Percentiles rank a stretch among this genome's conserved stretches.
phyloP scores from a whole-genome alignment of 495 filamentous ascomycete species.

The Neurospora cerealis region DNA sequence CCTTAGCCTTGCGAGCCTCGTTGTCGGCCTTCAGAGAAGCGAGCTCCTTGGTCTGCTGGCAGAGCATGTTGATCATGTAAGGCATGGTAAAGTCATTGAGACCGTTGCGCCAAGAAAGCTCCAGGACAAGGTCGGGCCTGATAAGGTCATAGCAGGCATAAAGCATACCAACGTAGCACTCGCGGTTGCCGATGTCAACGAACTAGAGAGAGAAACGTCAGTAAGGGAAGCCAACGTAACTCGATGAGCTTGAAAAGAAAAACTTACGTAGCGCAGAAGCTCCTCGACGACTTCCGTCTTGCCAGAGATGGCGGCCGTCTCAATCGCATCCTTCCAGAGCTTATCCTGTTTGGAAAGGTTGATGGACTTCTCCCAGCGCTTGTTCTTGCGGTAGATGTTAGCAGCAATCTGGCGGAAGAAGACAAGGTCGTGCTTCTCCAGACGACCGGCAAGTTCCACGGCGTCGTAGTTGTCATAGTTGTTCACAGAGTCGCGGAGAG shows the following conservation, averaged over 20 bases:
- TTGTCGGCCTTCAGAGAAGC: slow-evolving; percentile 87
- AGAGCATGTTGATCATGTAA: slow-evolving; percentile 97
- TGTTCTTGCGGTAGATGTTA: slow-evolving; percentile 98
- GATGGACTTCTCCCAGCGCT: slow-evolving; percentile 99
- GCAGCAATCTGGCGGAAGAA: slow-evolving; percentile 99
- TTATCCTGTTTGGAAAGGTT: slow-evolving; percentile 97
- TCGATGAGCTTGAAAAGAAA: slow-evolving; percentile 1
- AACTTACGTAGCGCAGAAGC: slow-evolving; percentile 87
- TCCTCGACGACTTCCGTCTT: slow-evolving; percentile 92
- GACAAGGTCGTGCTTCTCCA: slow-evolving; percentile 93
- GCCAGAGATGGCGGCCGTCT: slow-evolving; percentile 91
- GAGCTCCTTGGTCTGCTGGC: slow-evolving; percentile 80
- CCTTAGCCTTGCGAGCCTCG: slow-evolving; percentile 86
- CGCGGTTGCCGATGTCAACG: slow-evolving; percentile 95
- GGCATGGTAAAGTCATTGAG: slow-evolving; percentile 98
- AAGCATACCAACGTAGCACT: slow-evolving; percentile 98
- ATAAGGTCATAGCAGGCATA: slow-evolving; percentile 99
- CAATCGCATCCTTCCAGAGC: slow-evolving; percentile 98
- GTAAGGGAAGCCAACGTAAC: background rate
- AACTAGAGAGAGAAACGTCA: slow-evolving; percentile 53
- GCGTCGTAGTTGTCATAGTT: slow-evolving; percentile 99
- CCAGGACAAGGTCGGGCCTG: slow-evolving; percentile 80
- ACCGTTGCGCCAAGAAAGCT: slow-evolving; percentile 93
- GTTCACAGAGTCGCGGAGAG: slow-evolving; percentile 91
- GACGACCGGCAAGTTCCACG: slow-evolving; percentile 83